These are phyloP conservation scores for Pseudognaphalium luteoalbum DNA, from an alignment of 129 eudicot species.

Conservation along the genomic window DNA sequence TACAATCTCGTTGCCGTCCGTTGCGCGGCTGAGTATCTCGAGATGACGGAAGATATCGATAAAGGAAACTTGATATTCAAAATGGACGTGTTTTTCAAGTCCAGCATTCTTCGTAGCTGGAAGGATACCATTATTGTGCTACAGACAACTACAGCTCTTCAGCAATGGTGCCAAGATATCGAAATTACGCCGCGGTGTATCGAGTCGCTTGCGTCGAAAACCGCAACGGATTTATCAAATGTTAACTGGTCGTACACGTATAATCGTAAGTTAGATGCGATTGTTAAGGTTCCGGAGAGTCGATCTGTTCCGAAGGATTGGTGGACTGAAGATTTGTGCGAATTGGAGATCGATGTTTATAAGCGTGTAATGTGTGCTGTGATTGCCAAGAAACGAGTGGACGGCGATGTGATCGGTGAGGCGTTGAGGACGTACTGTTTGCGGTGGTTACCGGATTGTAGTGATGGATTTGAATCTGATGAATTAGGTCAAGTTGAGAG, in stretches of 20 bases:
- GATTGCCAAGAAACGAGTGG: constrained; percentile 71
- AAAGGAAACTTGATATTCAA: constrained; percentile 73
- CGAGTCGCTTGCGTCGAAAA: constrained; percentile 74
- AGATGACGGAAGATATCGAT: constrained; percentile 79
- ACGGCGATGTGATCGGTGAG: constrained; percentile 63
- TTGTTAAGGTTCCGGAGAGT: constrained; percentile 33
- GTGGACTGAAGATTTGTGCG: constrained; percentile 95
- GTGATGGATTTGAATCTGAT: constrained; percentile 50
- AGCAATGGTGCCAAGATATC: constrained; percentile 70
- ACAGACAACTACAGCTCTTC: constrained; percentile 55
- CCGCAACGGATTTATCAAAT: constrained; percentile 54
- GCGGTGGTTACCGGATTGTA: constrained; percentile 79
- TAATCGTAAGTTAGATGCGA: constrained; percentile 50
- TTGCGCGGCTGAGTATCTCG: constrained; percentile 92
- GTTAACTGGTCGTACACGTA: constrained; percentile 84
- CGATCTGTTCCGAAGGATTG: constrained; percentile 81
- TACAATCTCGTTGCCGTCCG: constrained; percentile 87
- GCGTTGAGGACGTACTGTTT: constrained; percentile 69
- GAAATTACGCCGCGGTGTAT: constrained; percentile 60
- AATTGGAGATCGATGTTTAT: constrained; percentile 70
- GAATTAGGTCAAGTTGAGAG: constrained; percentile 47
- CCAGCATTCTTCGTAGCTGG: constrained; percentile 81
- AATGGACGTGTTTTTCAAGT: constrained; percentile 76
- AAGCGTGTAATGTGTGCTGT: constrained; percentile 72
- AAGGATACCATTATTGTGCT: constrained; percentile 88